Evolutionary conservation across 345 rosid genomes (phyloP), one percentile per base, ranked within the genome.

Genomic region (Populus alba): DNA sequence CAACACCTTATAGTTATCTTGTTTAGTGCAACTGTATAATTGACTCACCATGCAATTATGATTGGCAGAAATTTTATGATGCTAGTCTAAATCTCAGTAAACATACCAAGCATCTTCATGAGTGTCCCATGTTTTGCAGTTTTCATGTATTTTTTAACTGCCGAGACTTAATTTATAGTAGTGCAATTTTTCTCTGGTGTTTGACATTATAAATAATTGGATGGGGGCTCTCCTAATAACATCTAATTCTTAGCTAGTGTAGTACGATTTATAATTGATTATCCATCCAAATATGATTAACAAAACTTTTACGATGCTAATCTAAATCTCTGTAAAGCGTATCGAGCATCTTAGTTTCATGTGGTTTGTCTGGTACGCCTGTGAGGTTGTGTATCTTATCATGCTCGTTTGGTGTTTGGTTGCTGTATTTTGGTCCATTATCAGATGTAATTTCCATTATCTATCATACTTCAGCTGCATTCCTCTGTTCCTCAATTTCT

Each of bases 321-420:
- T 39, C 61, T 41, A 35, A 71, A 35, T 72, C 51, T 66, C 25
- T 57, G n/a, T 31, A 41, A 53, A 71, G 47, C 41, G 55, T 23
- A 66, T 63, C 17, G 18, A 59, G 27, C 45, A 22, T 51, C 43
- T 77, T 49, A 45, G 22, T 66, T 61, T 33, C 41, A 27, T 75
- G 67, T 68, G 63, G 66, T 76, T 67, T 41, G 43, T 79, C 45
- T 20, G 47, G 72, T 18, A 66, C 70, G 63, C 20, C 63, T 65
- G 39, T 41, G 43, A 29, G 68, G 49, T 18, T 37, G 70, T 47
- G 47, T 29, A n/a, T 20, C 31, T 51, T 62, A 13, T 63, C 8
- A 7, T 68, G 71, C 23, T 25, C 66, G 51, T 27, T 47, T 18
- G 62, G n/a, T 66, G n/a, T 73, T 75, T 47, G 66, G 57, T 63